Percentiles rank a stretch among this genome's conserved stretches.
These are phyloP conservation scores for Dissophora ornata DNA, from an alignment of 192 early-diverging fungal species.

Conservation along the genomic window DNA sequence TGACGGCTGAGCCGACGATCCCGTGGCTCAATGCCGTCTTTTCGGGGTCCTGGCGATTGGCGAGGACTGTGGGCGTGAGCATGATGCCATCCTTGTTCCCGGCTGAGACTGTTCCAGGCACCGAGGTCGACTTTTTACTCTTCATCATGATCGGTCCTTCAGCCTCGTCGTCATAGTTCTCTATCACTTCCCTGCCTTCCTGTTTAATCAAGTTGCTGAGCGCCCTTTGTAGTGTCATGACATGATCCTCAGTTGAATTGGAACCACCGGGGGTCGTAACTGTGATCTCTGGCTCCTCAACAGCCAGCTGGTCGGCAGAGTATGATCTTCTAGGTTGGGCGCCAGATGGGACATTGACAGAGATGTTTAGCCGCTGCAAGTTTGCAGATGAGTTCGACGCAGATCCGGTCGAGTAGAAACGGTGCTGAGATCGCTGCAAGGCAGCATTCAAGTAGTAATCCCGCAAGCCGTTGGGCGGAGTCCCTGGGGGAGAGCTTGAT, in stretches of 20 bases:
- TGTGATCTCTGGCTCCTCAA: conserved; percentile 42
- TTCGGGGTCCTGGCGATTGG: conserved; percentile 25
- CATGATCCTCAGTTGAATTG: conserved; percentile 42
- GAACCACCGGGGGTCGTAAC: conserved; percentile 48
- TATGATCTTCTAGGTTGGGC: conserved; percentile 48
- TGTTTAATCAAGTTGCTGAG: conserved; percentile 36
- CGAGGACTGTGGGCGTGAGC: conserved; percentile 35
- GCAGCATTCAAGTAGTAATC: conserved; percentile 46
- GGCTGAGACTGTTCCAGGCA: background rate
- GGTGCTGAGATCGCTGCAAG: conserved; percentile 20
- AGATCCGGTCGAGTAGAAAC: conserved; percentile 14
- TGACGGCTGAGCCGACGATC: conserved; percentile 6
- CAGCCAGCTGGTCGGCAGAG: conserved; percentile 31
- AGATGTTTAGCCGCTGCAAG: conserved; percentile 20
- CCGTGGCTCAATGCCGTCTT: conserved; percentile 7
- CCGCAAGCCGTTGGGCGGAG: conserved; percentile 48
- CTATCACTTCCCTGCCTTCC: too few relatives aligned
- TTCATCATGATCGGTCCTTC: conserved; percentile 37
- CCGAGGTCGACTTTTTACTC: conserved; percentile 6
- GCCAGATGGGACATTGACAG: conserved; percentile 19
- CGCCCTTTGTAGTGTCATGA: conserved; percentile 25
- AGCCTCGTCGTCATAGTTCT: too few relatives aligned
- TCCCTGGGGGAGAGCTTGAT: conserved; percentile 42
- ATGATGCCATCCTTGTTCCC: conserved; percentile 20
- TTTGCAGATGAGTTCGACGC: conserved; percentile 9